Evolutionary conservation across 2,329 filamentous ascomycete species (phyloP).

Genomic region (Apiospora arundinis): DNA sequence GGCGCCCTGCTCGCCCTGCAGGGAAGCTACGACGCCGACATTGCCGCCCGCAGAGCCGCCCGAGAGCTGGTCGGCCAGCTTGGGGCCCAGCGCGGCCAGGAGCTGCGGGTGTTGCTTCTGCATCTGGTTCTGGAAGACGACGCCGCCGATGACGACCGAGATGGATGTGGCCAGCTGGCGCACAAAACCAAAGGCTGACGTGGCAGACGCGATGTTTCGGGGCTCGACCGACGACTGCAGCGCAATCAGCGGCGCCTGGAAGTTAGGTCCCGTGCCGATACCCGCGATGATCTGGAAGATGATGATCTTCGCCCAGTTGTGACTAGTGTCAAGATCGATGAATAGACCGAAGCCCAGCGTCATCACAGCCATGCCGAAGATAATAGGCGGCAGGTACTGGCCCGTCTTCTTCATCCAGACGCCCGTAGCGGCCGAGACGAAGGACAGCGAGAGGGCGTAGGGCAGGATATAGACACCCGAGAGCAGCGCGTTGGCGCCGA

Average conservation of each 20-base stretch:
- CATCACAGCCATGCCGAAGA: slow-evolving; percentile 62
- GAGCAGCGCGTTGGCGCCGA: slow-evolving; percentile 66
- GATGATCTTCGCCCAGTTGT: slow-evolving; percentile 62
- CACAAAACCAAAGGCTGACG: slow-evolving; percentile 70
- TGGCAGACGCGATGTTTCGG: slow-evolving; percentile 72
- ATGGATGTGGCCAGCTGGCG: slow-evolving; percentile 73
- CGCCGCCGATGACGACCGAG: slow-evolving; percentile 76
- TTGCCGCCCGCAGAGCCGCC: slow-evolving; percentile 58
- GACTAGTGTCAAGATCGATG: slow-evolving; percentile 64
- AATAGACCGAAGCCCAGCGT: slow-evolving; percentile 70
- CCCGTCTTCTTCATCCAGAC: slow-evolving; percentile 68
- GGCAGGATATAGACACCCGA: slow-evolving; percentile 76
- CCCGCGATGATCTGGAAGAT: slow-evolving; percentile 69
- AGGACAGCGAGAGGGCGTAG: slow-evolving; percentile 69
- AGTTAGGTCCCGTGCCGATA: slow-evolving; percentile 70
- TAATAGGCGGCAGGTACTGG: slow-evolving; percentile 67
- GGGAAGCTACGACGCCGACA: slow-evolving; percentile 53
- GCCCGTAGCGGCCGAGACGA: slow-evolving; percentile 64
- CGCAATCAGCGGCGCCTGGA: slow-evolving; percentile 72
- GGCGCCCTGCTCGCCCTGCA: slow-evolving; percentile 48
- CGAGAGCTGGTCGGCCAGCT: slow-evolving; percentile 52
- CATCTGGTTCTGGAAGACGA: slow-evolving; percentile 81
- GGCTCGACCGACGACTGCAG: slow-evolving; percentile 68
- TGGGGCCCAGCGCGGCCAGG: slow-evolving; percentile 53
- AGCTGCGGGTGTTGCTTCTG: slow-evolving; percentile 58